Evolutionary conservation across 805 yeast genomes (phyloP).

Genomic region (Starmera dryadoides): DNA sequence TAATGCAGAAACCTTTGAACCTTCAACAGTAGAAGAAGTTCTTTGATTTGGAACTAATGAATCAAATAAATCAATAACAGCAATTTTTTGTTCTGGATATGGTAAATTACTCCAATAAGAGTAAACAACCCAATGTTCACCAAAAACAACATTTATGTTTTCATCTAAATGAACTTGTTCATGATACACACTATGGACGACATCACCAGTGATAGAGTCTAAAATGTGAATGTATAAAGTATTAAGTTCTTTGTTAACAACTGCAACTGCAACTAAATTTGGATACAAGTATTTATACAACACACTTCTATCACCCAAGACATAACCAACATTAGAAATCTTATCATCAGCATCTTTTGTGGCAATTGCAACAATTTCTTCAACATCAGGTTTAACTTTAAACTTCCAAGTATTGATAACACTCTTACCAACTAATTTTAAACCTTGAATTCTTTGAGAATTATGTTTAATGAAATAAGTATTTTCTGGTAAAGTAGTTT

Average conservation of each 20-base stretch:
- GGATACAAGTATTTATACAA: constrained; percentile 82
- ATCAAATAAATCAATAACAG: constrained; percentile 75
- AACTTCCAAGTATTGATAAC: constrained; percentile 32
- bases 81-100: constrained; percentile 47
- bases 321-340: constrained; percentile 58
- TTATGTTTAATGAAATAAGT: constrained; percentile 21
- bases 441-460: constrained; percentile 18
- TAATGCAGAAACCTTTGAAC: constrained; percentile 19
- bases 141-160: constrained; percentile 48
- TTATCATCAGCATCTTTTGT: constrained; percentile 31
- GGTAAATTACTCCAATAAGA: constrained; percentile 49
- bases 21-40: constrained; percentile 15
- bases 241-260: constrained; percentile 23
- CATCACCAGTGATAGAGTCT: constrained; percentile 65
- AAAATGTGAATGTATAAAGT: constrained; percentile 44
- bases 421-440: constrained; percentile 9
- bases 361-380: constrained; percentile 32
- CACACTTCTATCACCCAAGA: constrained; percentile 63
- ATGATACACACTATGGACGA: constrained; percentile 38
- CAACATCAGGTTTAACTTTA: constrained; percentile 19
- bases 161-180: constrained; percentile 33
- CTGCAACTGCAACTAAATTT: constrained; percentile 47
- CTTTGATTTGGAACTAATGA: constrained; percentile 46
- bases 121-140: constrained; percentile 81
- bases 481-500: constrained; percentile 9